These are phyloP conservation scores for Tilletia caries DNA, from an alignment of 1,284 basidiomycete genomes.

Conservation along the genomic window DNA sequence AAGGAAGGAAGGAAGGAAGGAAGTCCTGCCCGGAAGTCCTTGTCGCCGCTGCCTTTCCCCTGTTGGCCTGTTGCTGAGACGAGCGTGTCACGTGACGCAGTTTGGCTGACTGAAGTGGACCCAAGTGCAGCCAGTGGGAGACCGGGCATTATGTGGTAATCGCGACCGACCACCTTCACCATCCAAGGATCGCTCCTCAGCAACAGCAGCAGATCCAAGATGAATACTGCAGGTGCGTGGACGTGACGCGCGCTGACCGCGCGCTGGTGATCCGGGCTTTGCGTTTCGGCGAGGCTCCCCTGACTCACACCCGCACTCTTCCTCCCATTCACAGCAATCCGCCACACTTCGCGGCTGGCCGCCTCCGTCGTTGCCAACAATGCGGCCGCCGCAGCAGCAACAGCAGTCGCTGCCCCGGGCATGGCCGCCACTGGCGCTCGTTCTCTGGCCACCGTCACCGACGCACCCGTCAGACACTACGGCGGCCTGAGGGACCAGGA, in stretches of 20 bases:
- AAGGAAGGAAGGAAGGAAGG: no score
- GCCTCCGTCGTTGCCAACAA: slow-evolving; percentile 2
- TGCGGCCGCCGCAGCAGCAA: not conserved
- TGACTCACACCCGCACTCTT: not conserved
- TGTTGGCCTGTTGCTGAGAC: no score
- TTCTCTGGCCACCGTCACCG: slow-evolving; percentile 48
- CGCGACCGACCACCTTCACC: not conserved
- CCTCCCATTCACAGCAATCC: not conserved
- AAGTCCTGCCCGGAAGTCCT: no score
- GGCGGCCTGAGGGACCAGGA: slow-evolving; percentile 52
- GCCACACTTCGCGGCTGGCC: slow-evolving; percentile 10
- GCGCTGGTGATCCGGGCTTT: not conserved
- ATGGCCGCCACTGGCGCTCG: slow-evolving; percentile 20
- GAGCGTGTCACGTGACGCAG: not conserved
- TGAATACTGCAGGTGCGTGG: not conserved
- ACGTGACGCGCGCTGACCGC: not conserved
- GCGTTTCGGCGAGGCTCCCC: not conserved
- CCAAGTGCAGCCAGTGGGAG: not conserved
- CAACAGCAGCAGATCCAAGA: not conserved
- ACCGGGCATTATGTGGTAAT: not conserved
- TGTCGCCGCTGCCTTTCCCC: no score
- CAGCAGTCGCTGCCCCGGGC: not conserved
- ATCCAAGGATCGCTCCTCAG: not conserved
- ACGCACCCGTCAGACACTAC: slow-evolving; percentile 45
- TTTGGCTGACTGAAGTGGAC: not conserved